Base-by-base conservation (phyloP, 345 rosid species). In the Populus nigra region DNA sequence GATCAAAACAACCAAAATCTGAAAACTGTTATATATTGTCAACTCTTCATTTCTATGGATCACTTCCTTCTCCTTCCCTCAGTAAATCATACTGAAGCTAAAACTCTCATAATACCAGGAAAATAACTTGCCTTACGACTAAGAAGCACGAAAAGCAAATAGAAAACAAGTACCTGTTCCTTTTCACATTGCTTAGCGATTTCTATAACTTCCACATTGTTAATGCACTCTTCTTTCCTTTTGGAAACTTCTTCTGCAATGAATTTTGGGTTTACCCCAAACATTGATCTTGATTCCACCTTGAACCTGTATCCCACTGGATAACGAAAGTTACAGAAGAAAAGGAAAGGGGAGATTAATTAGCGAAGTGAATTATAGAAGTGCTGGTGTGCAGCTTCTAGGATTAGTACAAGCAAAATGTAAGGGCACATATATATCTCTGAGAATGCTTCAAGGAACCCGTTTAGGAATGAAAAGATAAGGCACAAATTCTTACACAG, bases 241-340 rank as follows among this genome's bases (percentile, higher is more conserved):
- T 67, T 84, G 6, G 79, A 81, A 73, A 87, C 77, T 86, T 79
- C 89, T 76, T 88, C 92, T 15, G 63, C 41, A 57, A 82, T 65
- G 23, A 83, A 73, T 74, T 83, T 89, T 9, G 80, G 73, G 75
- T 87, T 89, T 3, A 86, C 68, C 59, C 87, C 85, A 10, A 82
- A 77, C 36, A 89, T 87, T 3, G 91, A 88, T 70, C 74, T 80
- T 0, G 87, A 61, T 55, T 86, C 89, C 85, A 89, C 80, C 76
- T 81, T 91, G 72, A 80, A 75, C 66, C 74, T 87, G 85, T 81
- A 86, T 39, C 92, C 94, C 91, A 89, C 94, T 91, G 79, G 53
- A 33, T 25, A 35, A 67, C 4, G 1, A 66, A 61, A 73, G 73
- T 22, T 27, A 49, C 22, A 33, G 35, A 38, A 38, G 29, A 49